Base-by-base conservation (phyloP, 495 filamentous ascomycete genomes). In the Chaetomium tenue region DNA sequence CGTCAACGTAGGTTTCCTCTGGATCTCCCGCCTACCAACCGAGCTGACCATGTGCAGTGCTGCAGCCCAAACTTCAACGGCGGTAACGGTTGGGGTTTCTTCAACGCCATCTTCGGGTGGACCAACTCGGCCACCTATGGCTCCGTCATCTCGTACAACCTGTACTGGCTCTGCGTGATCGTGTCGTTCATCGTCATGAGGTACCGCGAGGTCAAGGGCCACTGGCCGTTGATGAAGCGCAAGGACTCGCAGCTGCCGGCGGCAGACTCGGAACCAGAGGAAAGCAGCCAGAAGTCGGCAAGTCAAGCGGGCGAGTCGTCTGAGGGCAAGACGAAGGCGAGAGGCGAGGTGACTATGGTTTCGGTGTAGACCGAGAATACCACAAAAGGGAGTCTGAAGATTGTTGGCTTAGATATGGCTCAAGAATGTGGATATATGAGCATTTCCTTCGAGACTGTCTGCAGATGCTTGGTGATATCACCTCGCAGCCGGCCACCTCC, bases 1-100 rank as follows among this genome's bases (percentile, higher is more conserved):
- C 71, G 86, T 96, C 56, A 95, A 96, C 70, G 86, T 88, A 76
- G 73, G 86, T 79, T 26, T 25, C 18, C 15, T n/a, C 55, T 15
- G n/a, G 6, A 48, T 25, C n/a, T 23, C 7, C 20, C 39, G 5
- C 57, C 50, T 2, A 12, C 15, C 37, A 9, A 13, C 7, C 6
- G 18, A 16, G 23, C 30, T 51, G 50, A 55, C 54, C 0, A 58
- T 71, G 55, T 28, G 23, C 61, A 89, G 86, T 96, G 90, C 79
- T 95, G 91, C 74, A 93, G 83, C 60, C 86, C 92, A 0, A 74
- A 79, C 23, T 54, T 88, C 18, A 86, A 87, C 58, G 90, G 89
- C 39, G 91, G 90, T 20, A 86, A 85, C 51, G 91, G 91, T 26
- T 97, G 93, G 93, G 92, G 91, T 51, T 85, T 97, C 71, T 95